phyloP scores from a whole-genome alignment of 2,329 filamentous ascomycete genomes.

The Fusarium clavum region DNA sequence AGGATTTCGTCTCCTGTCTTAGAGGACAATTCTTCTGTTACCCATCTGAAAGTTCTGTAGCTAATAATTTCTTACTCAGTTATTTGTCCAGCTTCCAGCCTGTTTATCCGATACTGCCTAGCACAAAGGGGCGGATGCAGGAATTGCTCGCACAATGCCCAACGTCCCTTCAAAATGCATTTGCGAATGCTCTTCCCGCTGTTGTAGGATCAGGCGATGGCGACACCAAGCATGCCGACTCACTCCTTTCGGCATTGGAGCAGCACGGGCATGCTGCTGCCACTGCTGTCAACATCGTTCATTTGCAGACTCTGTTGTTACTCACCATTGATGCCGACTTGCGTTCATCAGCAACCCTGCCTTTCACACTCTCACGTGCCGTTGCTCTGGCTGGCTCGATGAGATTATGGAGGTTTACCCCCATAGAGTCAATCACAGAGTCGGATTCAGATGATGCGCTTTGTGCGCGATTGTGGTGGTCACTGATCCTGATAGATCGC shows the following conservation, averaged over 20 bases:
- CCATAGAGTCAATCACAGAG: conserved; percentile 62
- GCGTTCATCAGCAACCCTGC: conserved; percentile 59
- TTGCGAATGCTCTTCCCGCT: conserved; percentile 72
- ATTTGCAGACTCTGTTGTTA: conserved; percentile 74
- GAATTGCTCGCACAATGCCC: conserved; percentile 68
- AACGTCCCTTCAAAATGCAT: conserved; percentile 69
- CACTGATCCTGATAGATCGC: conserved; percentile 75
- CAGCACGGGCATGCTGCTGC: conserved; percentile 53
- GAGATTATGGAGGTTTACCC: conserved; percentile 62
- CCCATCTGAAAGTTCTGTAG: not conserved
- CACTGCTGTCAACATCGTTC: conserved; percentile 62
- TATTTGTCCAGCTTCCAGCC: conserved; percentile 75
- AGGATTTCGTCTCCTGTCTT: not conserved
- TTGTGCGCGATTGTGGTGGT: conserved; percentile 76
- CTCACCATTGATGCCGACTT: conserved; percentile 73
- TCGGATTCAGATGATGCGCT: conserved; percentile 71
- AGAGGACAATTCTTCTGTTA: not conserved
- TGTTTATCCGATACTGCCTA: conserved; percentile 73
- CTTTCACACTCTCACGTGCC: conserved; percentile 70
- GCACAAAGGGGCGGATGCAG: conserved; percentile 66
- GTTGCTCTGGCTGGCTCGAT: conserved; percentile 74
- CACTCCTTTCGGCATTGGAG: conserved; percentile 65
- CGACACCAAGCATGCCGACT: conserved; percentile 59
- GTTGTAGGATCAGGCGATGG: conserved; percentile 52
- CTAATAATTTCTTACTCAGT: conserved; percentile 50